A percentile compares a stretch with the other conserved stretches of the same genome.
phyloP scores from a whole-genome alignment of 2,329 filamentous ascomycete species.

The Lojkania enalia region DNA sequence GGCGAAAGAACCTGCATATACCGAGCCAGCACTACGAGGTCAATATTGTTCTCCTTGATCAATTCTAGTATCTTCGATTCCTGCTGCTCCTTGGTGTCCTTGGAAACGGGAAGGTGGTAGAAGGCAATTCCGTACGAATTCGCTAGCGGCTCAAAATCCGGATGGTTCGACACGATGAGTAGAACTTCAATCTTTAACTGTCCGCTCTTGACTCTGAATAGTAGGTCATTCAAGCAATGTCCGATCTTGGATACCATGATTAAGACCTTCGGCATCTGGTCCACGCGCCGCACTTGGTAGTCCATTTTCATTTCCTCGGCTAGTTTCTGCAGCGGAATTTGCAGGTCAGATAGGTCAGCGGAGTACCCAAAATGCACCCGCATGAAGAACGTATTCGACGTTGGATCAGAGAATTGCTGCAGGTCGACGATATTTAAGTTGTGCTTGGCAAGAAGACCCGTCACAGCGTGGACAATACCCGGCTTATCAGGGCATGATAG shows the following conservation, averaged over 20 bases:
- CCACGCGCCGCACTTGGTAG: slow-evolving; percentile 69
- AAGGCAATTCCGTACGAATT: slow-evolving; percentile 76
- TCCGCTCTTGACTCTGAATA: slow-evolving; percentile 75
- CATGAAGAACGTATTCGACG: slow-evolving; percentile 82
- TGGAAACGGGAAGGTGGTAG: slow-evolving; percentile 77
- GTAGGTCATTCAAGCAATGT: slow-evolving; percentile 80
- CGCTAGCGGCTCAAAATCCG: slow-evolving; percentile 70
- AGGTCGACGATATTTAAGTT: slow-evolving; percentile 81
- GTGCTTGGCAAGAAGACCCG: slow-evolving; percentile 72
- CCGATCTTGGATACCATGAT: slow-evolving; percentile 92
- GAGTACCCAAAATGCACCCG: slow-evolving; percentile 76
- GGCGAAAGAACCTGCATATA: slow-evolving; percentile 89
- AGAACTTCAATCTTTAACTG: slow-evolving; percentile 77
- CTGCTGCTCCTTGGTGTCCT: slow-evolving; percentile 75
- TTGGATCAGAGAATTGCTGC: slow-evolving; percentile 80
- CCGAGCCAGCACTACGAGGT: slow-evolving; percentile 78
- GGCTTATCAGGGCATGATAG: slow-evolving; percentile 83
- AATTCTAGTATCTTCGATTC: slow-evolving; percentile 72
- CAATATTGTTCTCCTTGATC: slow-evolving; percentile 68
- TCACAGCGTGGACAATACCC: slow-evolving; percentile 84
- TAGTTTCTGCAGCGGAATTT: slow-evolving; percentile 64
- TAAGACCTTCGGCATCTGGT: slow-evolving; percentile 72
- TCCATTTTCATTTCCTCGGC: slow-evolving; percentile 68
- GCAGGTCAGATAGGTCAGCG: slow-evolving; percentile 46
- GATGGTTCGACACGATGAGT: slow-evolving; percentile 80